Base-by-base conservation (phyloP, 1,284 basidiomycete genomes). In the Takashimella tepidaria region DNA sequence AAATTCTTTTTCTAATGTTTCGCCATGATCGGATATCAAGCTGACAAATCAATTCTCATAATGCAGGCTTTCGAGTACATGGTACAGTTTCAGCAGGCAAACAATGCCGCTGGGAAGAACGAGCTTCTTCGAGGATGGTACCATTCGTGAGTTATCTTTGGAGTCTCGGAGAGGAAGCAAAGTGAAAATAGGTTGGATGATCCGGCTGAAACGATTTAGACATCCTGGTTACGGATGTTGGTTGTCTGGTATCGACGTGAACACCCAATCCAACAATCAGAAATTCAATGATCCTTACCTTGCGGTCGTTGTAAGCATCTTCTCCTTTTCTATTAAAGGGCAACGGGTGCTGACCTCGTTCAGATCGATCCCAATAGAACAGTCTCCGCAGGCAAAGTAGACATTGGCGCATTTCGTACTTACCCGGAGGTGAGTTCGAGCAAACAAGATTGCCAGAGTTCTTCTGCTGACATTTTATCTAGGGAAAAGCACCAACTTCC, bases 121-220 rank as follows among this genome's bases (percentile, higher is more conserved):
- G 95, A 98, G 72, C 85, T 96, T 66, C 85, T 87, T 4, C 87
- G 97, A 55, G 95, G 95, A n/a, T 98, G 95, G 95, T 98, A 98
- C 72, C 95, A 98, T 72, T 96, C 92, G 45, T 74, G 37, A 54
- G 69, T 59, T 5, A n/a, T n/a, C n/a, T n/a, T n/a, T n/a, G n/a
- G n/a, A n/a, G n/a, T n/a, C n/a, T n/a, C n/a, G n/a, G n/a, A n/a
- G n/a, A n/a, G n/a, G n/a, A n/a, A n/a, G n/a, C n/a, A n/a, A n/a
- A n/a, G n/a, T n/a, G n/a, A n/a, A n/a, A n/a, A n/a, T n/a, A n/a
- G n/a, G n/a, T n/a, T n/a, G n/a, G n/a, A n/a, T n/a, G n/a, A n/a
- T n/a, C n/a, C n/a, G n/a, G n/a, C n/a, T 10, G 41, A n/a, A n/a
- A n/a, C n/a, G n/a, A n/a, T n/a, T n/a, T 43, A 76, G 74, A 43